These are phyloP conservation scores for Epicoccum sorghinum DNA, from an alignment of 2,329 filamentous ascomycete species.

Conservation along the genomic window DNA sequence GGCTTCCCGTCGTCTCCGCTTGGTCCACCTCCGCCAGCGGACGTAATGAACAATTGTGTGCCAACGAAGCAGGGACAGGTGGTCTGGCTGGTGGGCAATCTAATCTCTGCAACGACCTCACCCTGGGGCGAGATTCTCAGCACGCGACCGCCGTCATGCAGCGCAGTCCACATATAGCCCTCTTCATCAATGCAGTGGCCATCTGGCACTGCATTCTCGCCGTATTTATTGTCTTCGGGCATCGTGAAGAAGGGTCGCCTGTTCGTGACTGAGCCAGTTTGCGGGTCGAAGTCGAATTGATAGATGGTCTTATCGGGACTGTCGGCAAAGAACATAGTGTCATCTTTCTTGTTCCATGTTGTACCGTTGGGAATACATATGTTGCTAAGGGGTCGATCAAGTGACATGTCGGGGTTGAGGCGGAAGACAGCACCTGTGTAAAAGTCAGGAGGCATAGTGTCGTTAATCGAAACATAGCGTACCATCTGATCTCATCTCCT, in stretches of 20 bases:
- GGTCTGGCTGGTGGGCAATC: conserved; percentile 76
- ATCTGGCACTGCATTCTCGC: conserved; percentile 68
- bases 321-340: conserved; percentile 83
- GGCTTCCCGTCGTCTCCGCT: conserved; percentile 62
- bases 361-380: conserved; percentile 86
- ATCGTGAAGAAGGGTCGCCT: conserved; percentile 76
- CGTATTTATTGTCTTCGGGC: conserved; percentile 57
- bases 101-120: conserved; percentile 74
- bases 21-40: conserved; percentile 57
- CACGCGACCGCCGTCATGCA: conserved; percentile 80
- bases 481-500: conserved; percentile 58
- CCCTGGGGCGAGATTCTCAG: conserved; percentile 75
- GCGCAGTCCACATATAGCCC: conserved; percentile 85
- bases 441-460: not conserved
- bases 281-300: conserved; percentile 73
- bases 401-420: conserved; percentile 67
- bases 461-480: not conserved
- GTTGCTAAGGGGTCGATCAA: conserved; percentile 64
- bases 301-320: conserved; percentile 73
- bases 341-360: conserved; percentile 75
- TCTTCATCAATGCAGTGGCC: conserved; percentile 84
- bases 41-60: conserved; percentile 77
- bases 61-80: conserved; percentile 84
- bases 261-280: conserved; percentile 70
- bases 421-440: conserved; percentile 73